Percentiles rank a stretch among this genome's conserved stretches.
Evolutionary conservation across 1,284 basidiomycete species (phyloP).

Genomic region (Trametes polyzona): DNA sequence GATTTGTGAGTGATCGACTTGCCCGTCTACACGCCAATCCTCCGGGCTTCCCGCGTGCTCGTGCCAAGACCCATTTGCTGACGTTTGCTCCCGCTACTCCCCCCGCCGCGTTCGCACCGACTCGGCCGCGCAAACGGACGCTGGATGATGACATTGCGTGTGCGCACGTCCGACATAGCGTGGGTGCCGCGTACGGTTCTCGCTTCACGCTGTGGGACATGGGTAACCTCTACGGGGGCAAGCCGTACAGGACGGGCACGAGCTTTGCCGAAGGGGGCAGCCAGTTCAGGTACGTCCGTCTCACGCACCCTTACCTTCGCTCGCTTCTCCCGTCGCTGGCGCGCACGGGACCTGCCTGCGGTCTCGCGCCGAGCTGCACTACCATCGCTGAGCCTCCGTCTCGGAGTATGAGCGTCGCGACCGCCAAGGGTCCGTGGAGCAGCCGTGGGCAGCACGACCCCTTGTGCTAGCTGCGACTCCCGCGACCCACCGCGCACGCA

Average conservation of each 20-base stretch:
- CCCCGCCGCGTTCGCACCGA: slow-evolving; percentile 13
- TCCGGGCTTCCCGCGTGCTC: not conserved
- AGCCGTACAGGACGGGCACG: slow-evolving; percentile 60
- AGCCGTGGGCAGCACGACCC: not conserved
- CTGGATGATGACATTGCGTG: not conserved
- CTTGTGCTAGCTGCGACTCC: not conserved
- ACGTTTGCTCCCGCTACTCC: not conserved
- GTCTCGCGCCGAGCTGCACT: not conserved
- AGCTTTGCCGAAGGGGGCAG: slow-evolving; percentile 69
- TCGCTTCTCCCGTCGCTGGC: slow-evolving; percentile 10
- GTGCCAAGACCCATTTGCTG: not conserved
- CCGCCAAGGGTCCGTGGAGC: too few species aligned
- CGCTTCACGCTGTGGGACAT: slow-evolving; percentile 78
- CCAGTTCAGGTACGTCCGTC: slow-evolving; percentile 62
- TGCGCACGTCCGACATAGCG: slow-evolving; percentile 43
- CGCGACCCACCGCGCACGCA: not conserved
- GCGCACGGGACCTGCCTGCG: slow-evolving; percentile 2
- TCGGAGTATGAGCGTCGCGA: too few species aligned
- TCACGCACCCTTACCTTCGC: slow-evolving; percentile 7
- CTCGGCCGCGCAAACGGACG: slow-evolving; percentile 6
- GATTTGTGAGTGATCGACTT: slow-evolving; percentile 58
- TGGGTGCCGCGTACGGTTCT: slow-evolving; percentile 73
- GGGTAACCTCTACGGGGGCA: slow-evolving; percentile 68
- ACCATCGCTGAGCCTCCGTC: not conserved
- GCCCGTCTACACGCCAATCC: not conserved